phyloP scores from a whole-genome alignment of 176 grass and related monocot genomes.

The Chloris gayana region DNA sequence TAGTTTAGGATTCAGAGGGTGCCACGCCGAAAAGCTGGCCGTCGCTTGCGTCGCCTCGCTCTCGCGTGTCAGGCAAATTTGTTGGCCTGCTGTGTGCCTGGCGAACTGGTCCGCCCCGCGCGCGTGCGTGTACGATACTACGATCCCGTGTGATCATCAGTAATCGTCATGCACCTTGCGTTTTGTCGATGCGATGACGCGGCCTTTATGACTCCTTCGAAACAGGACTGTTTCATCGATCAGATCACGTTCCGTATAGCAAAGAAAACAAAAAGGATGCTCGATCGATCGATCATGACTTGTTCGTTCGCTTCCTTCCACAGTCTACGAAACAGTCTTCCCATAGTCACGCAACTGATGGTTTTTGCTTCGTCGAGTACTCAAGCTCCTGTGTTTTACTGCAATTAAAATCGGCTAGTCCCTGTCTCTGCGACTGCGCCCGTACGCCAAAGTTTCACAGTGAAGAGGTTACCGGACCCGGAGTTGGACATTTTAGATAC shows the following conservation, averaged over 20 bases:
- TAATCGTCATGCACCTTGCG: not conserved
- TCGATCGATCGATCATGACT: not conserved
- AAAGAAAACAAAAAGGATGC: not conserved
- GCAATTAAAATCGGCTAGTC: not conserved
- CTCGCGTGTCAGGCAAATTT: not conserved
- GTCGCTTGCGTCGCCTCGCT: not conserved
- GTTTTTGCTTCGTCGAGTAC: not conserved
- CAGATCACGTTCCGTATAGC: not conserved
- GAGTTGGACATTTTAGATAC: too few species aligned
- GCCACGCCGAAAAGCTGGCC: not conserved
- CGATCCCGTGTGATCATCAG: not conserved
- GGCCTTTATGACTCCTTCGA: not conserved
- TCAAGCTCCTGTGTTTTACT: not conserved
- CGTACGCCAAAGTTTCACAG: too few species aligned
- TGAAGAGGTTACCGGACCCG: too few species aligned
- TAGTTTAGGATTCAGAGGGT: not conserved
- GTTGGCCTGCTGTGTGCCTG: too few species aligned
- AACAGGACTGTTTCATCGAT: not conserved
- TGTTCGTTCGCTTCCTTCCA: not conserved
- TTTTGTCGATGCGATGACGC: too few species aligned
- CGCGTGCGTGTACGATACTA: not conserved
- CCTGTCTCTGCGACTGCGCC: not conserved
- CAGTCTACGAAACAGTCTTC: not conserved
- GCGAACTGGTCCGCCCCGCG: too few species aligned
- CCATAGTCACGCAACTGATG: not conserved